Percentiles rank a stretch among this genome's conserved stretches.
Evolutionary conservation across 2,329 filamentous ascomycete species (phyloP).

Genomic region (Phialocephala subalpina): DNA sequence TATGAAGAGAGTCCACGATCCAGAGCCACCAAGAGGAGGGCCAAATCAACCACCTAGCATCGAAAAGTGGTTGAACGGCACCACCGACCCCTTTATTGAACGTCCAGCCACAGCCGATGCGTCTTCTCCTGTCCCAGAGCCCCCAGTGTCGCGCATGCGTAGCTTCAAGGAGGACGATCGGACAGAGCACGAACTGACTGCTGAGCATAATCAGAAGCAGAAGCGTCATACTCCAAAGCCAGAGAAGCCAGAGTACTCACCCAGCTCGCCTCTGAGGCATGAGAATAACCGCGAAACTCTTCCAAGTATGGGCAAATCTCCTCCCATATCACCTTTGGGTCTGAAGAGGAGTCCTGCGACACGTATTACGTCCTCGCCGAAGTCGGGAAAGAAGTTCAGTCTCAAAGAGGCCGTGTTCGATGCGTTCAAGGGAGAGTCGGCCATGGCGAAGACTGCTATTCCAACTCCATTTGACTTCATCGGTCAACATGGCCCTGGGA

Average conservation of each 20-base stretch:
- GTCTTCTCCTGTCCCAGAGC: constrained; percentile 44
- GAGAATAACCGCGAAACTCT: constrained; percentile 38
- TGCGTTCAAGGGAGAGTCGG: constrained; percentile 69
- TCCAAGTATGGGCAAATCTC: constrained; percentile 37
- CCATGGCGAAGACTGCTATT: constrained; percentile 34
- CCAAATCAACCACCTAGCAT: constrained; percentile 69
- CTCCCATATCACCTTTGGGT: constrained; percentile 44
- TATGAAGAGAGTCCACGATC: constrained; percentile 70
- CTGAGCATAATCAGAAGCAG: constrained; percentile 27
- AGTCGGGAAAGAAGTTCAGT: constrained; percentile 55
- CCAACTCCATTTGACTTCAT: constrained; percentile 37
- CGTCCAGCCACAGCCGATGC: constrained; percentile 33
- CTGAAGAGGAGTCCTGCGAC: constrained; percentile 66
- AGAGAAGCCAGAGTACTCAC: constrained; percentile 39
- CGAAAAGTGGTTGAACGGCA: constrained; percentile 70
- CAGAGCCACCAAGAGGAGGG: constrained; percentile 60
- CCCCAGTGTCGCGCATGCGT: constrained; percentile 42
- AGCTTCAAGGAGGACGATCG: constrained; percentile 39
- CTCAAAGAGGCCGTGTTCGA: constrained; percentile 67
- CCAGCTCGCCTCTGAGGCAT: constrained; percentile 38
- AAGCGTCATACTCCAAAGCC: constrained; percentile 26
- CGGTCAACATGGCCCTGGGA: constrained; percentile 26
- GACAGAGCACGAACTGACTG: constrained; percentile 29
- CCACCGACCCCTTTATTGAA: constrained; percentile 63
- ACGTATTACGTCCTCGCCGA: constrained; percentile 58